Evolutionary conservation across 345 rosid species (phyloP), one percentile per base, ranked within the genome.

Genomic region (Rubroshorea leprosula): DNA sequence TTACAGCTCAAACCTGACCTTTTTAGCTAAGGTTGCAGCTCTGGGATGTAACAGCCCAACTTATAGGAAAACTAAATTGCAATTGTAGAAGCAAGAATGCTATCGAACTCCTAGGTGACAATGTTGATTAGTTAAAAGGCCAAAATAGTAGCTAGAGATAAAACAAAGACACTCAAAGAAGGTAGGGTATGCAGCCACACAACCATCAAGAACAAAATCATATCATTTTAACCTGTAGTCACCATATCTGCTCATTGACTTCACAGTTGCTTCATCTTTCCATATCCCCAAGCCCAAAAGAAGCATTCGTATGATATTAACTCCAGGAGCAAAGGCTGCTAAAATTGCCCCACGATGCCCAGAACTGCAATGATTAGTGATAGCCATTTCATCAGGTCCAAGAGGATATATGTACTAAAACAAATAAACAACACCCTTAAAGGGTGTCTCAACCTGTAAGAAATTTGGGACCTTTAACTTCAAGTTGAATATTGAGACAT

Each of bases 191-290:
- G 7, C 11, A 6, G 6, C 41, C 41, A 35, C 41, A 35, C 12
- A 35, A 35, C 7, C 25, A 26, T 45, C 18, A 4, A 29, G 23
- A 50, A 58, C 53, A 17, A 57, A 46, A 23, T 20, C 50, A 29
- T 11, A 8, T 56, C 45, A 25, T 49, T 47, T 48, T 44, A 65
- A 89, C 99, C 99, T 87, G 79, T 63, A 74, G 63, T 93, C 84
- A 60, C 99, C 97, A 39, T 73, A 76, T 83, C 99, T 82, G 77
- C 97, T 85, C 96, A 89, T 93, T 55, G 99, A 87, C 85, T 87
- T 85, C 66, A 89, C 90, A 0, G 77, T 85, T 61, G 86, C 94
- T 76, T 87, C 89, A 67, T 89, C 88, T 60, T 89, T 85, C 85
- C 70, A 72, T 35, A 87, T 64, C 57, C 97, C 96, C 56, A 67